These are phyloP conservation scores for Pythium monospermum DNA, from an alignment of 352 stramenopile genomes.

Conservation along the genomic window DNA sequence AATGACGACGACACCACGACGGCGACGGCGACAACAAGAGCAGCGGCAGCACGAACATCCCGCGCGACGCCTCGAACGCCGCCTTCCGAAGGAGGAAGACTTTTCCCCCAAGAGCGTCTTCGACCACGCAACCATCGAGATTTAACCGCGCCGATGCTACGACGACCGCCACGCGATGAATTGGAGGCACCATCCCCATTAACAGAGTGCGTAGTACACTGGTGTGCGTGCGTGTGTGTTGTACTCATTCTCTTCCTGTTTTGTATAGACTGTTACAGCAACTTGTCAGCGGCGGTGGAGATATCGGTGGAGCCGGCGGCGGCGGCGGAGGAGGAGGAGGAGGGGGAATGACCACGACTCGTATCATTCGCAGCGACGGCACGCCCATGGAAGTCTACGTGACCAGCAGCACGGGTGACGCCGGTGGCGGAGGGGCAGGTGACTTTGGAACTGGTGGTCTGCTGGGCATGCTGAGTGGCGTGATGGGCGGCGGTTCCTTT, in stretches of 20 bases:
- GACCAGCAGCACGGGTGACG: too few species aligned
- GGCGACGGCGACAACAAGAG: background rate
- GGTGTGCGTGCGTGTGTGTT: constrained; percentile 1
- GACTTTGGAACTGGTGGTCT: constrained; percentile 18
- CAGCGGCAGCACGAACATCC: background rate
- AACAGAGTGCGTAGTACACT: constrained; percentile 16
- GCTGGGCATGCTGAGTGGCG: constrained; percentile 46
- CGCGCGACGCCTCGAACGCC: background rate
- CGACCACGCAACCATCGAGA: too few species aligned
- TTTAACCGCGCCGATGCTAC: too few species aligned
- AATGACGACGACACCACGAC: background rate
- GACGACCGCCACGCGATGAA: background rate
- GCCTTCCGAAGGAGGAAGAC: background rate
- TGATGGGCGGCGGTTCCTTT: constrained; percentile 33
- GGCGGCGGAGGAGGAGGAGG: constrained; percentile 5
- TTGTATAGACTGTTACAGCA: constrained; percentile 19
- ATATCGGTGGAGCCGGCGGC: background rate
- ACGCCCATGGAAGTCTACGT: constrained; percentile 77
- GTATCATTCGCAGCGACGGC: constrained; percentile 60
- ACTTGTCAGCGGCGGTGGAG: constrained; percentile 8
- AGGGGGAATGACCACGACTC: constrained; percentile 23
- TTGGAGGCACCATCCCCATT: constrained; percentile 7
- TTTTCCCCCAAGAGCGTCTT: too few species aligned
- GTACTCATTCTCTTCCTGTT: background rate
- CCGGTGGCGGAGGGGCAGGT: constrained; percentile 30